Conservation (phyloP, 2,329 filamentous ascomycete genomes). For the Cephalotrichum gorgonifer region DNA sequence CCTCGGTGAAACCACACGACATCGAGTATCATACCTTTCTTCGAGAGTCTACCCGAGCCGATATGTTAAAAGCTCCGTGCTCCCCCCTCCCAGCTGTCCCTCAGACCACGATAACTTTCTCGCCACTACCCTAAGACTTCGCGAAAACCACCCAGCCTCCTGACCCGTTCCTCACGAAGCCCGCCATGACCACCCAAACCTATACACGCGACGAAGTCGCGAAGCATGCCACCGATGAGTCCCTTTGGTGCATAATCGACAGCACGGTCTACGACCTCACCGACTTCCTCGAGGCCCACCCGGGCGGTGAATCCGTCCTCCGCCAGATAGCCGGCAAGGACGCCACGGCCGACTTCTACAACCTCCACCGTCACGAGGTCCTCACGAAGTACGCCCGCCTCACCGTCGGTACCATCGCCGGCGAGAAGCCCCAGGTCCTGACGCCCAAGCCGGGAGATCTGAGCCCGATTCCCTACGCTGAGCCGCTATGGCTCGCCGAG, state of each 20-base stretch:
- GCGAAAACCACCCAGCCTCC: neutral
- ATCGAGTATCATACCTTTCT: neutral
- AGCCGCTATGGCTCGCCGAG: conserved; percentile 72
- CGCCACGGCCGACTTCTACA: conserved; percentile 78
- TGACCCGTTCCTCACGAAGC: neutral
- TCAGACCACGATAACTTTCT: neutral
- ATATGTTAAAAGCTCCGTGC: neutral
- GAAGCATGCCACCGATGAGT: conserved; percentile 65
- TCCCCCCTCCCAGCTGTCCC: neutral
- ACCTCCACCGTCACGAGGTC: conserved; percentile 86
- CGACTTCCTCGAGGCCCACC: conserved; percentile 78
- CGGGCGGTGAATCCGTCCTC: conserved; percentile 71
- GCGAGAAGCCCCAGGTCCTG: conserved; percentile 66
- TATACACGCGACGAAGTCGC: conserved; percentile 58
- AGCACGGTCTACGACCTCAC: conserved; percentile 78
- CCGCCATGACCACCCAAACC: conserved; percentile 28
- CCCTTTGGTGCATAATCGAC: conserved; percentile 77
- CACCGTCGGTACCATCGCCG: conserved; percentile 63
- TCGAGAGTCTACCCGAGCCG: neutral
- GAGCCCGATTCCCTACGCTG: conserved; percentile 70
- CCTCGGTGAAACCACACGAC: neutral
- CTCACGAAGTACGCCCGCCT: conserved; percentile 67
- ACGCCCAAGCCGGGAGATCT: conserved; percentile 61
- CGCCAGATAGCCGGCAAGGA: conserved; percentile 73
- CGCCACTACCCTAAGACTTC: neutral